Evolutionary conservation across 2,329 filamentous ascomycete species (phyloP), one percentile per base, ranked within the genome.

Genomic region (Claviceps spartinae): DNA sequence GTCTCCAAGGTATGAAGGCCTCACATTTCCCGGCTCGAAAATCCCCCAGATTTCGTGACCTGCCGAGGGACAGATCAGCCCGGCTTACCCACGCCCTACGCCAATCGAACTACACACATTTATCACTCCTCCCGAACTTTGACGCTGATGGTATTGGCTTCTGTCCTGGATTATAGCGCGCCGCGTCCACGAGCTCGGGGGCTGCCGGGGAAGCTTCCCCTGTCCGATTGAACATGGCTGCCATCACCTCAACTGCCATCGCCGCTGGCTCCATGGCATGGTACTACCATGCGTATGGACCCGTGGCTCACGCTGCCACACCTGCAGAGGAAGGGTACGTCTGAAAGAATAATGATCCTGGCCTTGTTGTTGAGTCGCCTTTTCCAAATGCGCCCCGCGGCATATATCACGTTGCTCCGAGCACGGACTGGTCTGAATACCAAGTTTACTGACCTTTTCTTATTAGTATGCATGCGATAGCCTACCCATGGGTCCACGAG

Each of bases 251-350:
- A 62, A 95, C 89, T 62, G 82, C 85, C 63, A 79, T 89, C 66
- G 88, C 91, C 63, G 76, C 88, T 71, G 90, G 89, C 64, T 91
- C 91, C 61, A 83, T 91, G 65, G 90, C 88, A 63, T 97, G 90
- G 89, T 97, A 96, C 77, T 95, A 91, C 72, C 88, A 95, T 73
- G 83, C 95, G 63, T 97, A 95, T 72, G 93, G 90, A 65, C 82
- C 87, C 63, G 83, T 86, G 63, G 85, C 87, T 57, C 81, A 88
- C 71, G 93, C 93, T 63, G 86, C 86, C 83, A 90, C 91, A 63
- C 89, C 88, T 58, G 86, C 86, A 66, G 93, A 98, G 78, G 93
- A 98, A 82, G 93, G 93, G 93, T 98, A 79, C 84, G 91, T 86
- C 50, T 48, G 36, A 49, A 48, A 11, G 40, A 34, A 30, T 2